Base-by-base conservation (phyloP, 1,284 basidiomycete species). In the Pyrrhoderma lamaoense region DNA sequence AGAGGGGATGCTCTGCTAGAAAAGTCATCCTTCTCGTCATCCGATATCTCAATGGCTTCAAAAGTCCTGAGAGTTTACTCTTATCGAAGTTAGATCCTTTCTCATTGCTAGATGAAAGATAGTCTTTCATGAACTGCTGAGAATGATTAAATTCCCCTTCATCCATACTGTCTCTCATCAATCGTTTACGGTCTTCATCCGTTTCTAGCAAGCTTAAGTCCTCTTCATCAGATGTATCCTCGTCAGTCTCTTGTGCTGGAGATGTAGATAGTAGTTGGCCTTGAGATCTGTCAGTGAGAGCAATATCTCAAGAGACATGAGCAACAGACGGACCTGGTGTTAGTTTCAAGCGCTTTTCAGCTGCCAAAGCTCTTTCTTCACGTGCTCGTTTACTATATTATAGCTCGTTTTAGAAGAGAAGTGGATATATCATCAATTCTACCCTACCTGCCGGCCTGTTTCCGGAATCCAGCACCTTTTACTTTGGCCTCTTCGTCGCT, bases 321-420 rank as follows among this genome's bases (percentile, higher is more conserved):
- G n/a, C n/a, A n/a, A n/a, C 27, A 31, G 11, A 31, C 27, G 27
- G 27, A 52, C 62, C 61, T 59, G 73, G 70, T 38, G 80, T 58
- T 8, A 69, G 69, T 47, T 67, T 65, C 8, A 85, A 49, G 35
- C 87, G 72, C 22, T 69, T 71, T 65, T 90, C 84, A 8, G 76
- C 77, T n/a, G 86, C 87, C 31, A 79, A 56, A 2, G 84, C 84
- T 49, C 86, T 72, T 60, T 86, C 84, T 57, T 87, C 84, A 53
- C 85, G 70, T 11, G 86, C 87, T 22, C 80, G 73, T 62, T 86
- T 86, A 61, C 87, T 89, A 22, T 47, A 25, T 5, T 38, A 23
- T 2, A 56, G 14, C 25, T 48, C 35, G 44, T 25, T 22, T 22
- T n/a, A 47, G 34, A 9, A 22, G 21, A 22, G 34, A 11, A 14